A percentile compares a stretch with the other conserved stretches of the same genome.
These are phyloP conservation scores for Parietaria judaica DNA, from an alignment of 306 rosid species.

Conservation along the genomic window DNA sequence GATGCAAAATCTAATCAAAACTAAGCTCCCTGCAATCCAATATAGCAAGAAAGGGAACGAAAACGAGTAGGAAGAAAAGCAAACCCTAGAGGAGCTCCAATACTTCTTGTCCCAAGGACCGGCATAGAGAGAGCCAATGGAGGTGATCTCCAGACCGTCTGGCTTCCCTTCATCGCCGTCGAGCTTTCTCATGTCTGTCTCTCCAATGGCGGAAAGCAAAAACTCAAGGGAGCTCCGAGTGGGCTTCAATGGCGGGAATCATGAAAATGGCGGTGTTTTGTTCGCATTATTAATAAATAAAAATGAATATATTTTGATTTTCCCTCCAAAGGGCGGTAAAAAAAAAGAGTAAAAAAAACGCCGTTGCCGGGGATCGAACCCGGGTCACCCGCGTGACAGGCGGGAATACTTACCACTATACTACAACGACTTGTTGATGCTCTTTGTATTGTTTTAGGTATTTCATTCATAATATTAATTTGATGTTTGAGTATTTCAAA, in stretches of 20 bases:
- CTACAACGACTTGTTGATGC: conserved; percentile 25
- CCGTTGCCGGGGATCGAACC: conserved; percentile 48
- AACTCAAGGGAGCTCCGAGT: neutral
- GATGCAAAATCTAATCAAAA: neutral
- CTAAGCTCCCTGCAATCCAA: neutral
- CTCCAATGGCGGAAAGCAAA: neutral
- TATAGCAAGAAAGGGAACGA: no score
- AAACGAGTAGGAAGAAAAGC: neutral
- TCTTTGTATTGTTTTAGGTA: neutral
- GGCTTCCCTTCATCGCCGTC: conserved; percentile 21
- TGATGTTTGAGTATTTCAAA: neutral
- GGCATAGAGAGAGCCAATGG: conserved; percentile 65
- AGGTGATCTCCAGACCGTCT: conserved; percentile 63
- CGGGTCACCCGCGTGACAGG: conserved; percentile 51
- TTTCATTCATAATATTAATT: neutral
- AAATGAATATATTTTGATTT: neutral
- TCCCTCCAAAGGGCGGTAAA: no score
- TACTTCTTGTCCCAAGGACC: conserved; percentile 89
- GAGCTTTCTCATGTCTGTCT: conserved; percentile 37
- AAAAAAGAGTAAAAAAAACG: neutral
- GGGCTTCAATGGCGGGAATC: conserved; percentile 28
- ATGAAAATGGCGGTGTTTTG: neutral
- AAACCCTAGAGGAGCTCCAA: conserved; percentile 93
- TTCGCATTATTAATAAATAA: neutral
- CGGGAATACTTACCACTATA: conserved; percentile 43